Percentiles rank a stretch among this genome's conserved stretches.
Conservation (phyloP, 331 rosid species). For the Malus hybrid region DNA sequence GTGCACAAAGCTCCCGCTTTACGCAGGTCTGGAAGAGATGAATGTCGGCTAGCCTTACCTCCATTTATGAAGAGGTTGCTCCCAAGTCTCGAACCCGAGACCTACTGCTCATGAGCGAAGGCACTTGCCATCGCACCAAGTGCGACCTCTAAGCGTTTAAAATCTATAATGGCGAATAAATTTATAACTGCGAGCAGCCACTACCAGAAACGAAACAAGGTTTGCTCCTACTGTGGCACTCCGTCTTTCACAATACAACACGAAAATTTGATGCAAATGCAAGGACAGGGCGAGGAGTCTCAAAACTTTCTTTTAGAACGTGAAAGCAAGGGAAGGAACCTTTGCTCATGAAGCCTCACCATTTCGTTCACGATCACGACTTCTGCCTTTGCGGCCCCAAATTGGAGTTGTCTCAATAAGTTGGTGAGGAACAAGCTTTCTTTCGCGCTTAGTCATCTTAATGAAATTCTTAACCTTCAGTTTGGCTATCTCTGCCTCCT, state of each 20-base stretch:
- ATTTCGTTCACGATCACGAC: constrained; percentile 19
- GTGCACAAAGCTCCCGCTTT: too few species aligned
- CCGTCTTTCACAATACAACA: background rate
- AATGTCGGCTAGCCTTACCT: too few species aligned
- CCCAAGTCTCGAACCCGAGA: too few species aligned
- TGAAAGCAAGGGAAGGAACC: background rate
- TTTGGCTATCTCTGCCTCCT: constrained; percentile 89
- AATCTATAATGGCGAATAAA: background rate
- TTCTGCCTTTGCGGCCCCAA: constrained; percentile 77
- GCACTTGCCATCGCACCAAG: too few species aligned
- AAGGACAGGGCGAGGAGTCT: background rate
- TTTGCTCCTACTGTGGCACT: background rate
- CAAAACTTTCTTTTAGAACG: background rate
- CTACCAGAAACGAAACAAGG: background rate
- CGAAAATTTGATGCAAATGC: background rate
- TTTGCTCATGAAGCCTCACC: constrained; percentile 33
- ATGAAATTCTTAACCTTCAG: constrained; percentile 62
- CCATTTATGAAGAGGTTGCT: too few species aligned
- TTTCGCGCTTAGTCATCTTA: constrained; percentile 66
- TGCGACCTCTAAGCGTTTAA: too few species aligned
- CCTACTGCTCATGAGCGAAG: too few species aligned
- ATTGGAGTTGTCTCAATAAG: constrained; percentile 79
- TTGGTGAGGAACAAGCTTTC: constrained; percentile 78
- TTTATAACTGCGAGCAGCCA: background rate
- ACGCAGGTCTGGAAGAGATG: too few species aligned